Evolutionary conservation across 1,284 basidiomycete genomes (phyloP), one percentile per base, ranked within the genome.

Genomic region (Megacollybia platyphylla): DNA sequence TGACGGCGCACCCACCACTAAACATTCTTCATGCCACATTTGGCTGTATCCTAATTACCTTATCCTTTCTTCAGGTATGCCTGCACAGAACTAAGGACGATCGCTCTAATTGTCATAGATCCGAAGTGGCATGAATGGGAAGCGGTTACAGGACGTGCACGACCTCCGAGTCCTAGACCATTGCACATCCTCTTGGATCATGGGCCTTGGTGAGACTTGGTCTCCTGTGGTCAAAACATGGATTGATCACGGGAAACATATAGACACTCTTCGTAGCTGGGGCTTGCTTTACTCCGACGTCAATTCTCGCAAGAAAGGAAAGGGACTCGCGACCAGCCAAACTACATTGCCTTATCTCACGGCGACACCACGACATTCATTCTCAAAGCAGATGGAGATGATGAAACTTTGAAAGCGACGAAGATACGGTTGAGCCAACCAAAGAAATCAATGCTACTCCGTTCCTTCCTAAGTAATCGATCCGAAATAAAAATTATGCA

Each of bases 1-100:
- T 53, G 13, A 47, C 54, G 24, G 53, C 53, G 9, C 69, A 73
- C 48, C 73, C 71, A 5, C 67, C 68, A 1, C 57, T 63, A 5
- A 75, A 76, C 50, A 58, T 75, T 41, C 41, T 67, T 2, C 75
- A 78, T 50, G 67, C 68, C 24, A 49, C 56, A 6, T 50, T 71
- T 1, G 75, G 75, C 0, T 50, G 75, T n/a, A 47, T 53, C 2
- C 60, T 70, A 41, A 60, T 76, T 42, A 54, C 49, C 1, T 52
- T 70, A 8, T 62, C 72, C 0, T 70, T 75, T 51, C 62, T 64
- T 49, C 69, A 73, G 59, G 73, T 71, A 47, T 38, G 53, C 44
- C 9, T 42, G 8, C 30, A 27, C 20, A 27, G 13, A 36, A 40
- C 29, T 34, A 29, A 42, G 24, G 36, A 31, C 20, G 10, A 28